Conservation (phyloP, 805 yeast species). For the Candida peoriensis region DNA sequence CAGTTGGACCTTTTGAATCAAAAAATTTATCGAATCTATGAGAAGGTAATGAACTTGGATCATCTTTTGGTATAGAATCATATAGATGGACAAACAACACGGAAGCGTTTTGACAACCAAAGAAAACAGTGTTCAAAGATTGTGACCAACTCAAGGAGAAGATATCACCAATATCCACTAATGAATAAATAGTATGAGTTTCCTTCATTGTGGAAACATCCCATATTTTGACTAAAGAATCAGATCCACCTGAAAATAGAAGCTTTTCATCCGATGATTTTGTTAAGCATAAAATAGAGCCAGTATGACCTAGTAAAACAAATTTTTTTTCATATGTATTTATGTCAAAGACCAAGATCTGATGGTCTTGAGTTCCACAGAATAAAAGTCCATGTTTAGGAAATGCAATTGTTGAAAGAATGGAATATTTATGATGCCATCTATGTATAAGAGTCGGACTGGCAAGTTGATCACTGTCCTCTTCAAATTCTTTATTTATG, state of each 20-base stretch:
- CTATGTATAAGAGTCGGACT: constrained; percentile 46
- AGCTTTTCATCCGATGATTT: constrained; percentile 47
- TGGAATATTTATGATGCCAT: constrained; percentile 73
- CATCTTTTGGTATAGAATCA: constrained; percentile 23
- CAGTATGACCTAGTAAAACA: constrained; percentile 56
- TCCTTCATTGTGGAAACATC: constrained; percentile 44
- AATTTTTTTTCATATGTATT: constrained; percentile 52
- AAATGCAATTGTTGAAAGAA: constrained; percentile 65
- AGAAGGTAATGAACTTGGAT: constrained; percentile 45
- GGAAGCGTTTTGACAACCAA: constrained; percentile 92
- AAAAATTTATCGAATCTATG: constrained; percentile 78
- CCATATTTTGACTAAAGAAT: constrained; percentile 87
- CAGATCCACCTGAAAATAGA: constrained; percentile 84
- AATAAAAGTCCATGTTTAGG: constrained; percentile 55
- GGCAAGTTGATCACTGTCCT: neutral
- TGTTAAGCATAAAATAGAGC: constrained; percentile 70
- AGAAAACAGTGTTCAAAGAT: constrained; percentile 53
- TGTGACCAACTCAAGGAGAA: constrained; percentile 76
- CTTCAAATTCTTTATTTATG: neutral
- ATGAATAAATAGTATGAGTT: constrained; percentile 73
- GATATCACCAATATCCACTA: constrained; percentile 89
- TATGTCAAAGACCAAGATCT: constrained; percentile 66
- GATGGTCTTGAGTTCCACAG: constrained; percentile 90
- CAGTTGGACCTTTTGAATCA: constrained; percentile 86
- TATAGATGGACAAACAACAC: constrained; percentile 60